Percentiles rank a stretch among this genome's conserved stretches.
These are phyloP conservation scores for Suillus tomentosus DNA, from an alignment of 768 basidiomycete genomes.

Conservation along the genomic window DNA sequence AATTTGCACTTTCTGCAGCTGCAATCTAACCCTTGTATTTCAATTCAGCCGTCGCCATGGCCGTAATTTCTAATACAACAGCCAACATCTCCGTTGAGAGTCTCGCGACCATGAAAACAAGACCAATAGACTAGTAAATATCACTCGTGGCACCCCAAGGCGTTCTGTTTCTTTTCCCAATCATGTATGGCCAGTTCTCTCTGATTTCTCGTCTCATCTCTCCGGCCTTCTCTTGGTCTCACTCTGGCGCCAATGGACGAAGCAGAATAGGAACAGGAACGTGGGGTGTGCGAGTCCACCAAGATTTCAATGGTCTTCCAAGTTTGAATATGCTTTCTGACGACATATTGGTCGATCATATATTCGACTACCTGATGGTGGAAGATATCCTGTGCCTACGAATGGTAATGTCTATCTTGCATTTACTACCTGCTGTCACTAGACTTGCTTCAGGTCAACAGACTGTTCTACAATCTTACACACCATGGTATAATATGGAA, in stretches of 20 bases:
- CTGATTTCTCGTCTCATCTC: constrained; percentile 22
- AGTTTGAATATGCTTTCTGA: constrained; percentile 36
- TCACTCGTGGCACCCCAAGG: constrained; percentile 10
- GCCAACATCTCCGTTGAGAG: background rate
- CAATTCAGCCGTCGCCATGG: background rate
- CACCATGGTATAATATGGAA: constrained; percentile 74
- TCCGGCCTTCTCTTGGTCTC: constrained; percentile 3
- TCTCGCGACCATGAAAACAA: constrained; percentile 21
- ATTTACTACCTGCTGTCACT: background rate
- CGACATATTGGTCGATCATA: constrained; percentile 40
- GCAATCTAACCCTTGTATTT: constrained; percentile 5
- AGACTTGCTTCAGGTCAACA: constrained; percentile 48
- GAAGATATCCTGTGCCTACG: constrained; percentile 41
- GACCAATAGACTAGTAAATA: constrained; percentile 22
- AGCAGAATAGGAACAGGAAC: constrained; percentile 19
- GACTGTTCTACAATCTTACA: constrained; percentile 59
- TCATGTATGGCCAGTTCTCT: constrained; percentile 15
- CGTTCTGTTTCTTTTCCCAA: background rate
- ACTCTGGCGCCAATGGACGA: constrained; percentile 4
- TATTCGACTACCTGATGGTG: constrained; percentile 39
- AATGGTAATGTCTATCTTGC: constrained; percentile 25
- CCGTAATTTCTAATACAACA: background rate
- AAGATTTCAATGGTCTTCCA: constrained; percentile 28
- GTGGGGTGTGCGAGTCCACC: constrained; percentile 27
- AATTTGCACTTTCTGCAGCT: background rate